Base-by-base conservation (phyloP, 768 basidiomycete species). In the Termitomyces titanicus region DNA sequence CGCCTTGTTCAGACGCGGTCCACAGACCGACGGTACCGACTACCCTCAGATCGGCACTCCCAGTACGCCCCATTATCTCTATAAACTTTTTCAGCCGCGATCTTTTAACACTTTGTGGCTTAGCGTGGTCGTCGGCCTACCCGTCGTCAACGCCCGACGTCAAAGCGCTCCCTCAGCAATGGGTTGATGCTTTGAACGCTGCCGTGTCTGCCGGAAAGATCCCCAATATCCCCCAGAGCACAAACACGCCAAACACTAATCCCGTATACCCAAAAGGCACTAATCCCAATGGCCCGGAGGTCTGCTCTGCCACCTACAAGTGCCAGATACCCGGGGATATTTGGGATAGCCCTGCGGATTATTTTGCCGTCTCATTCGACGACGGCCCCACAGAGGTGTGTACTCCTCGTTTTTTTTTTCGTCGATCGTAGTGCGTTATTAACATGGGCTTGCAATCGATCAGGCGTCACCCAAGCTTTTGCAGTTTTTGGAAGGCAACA, bases 251-350 rank as follows among this genome's bases (percentile, higher is more conserved):
- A 12, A 63, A 67, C 8, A 58, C 63, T 3, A 78, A 75, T 53
- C 79, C 79, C 1, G 67, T 69, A 1, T 83, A 83, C 62, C 80
- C 77, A 44, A 54, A 63, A 27, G 78, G 79, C 58, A 43, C 70
- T 58, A 73, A 79, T 58, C 76, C 75, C 27, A 72, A 59, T 42
- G 72, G 82, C 59, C 66, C 77, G 8, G 60, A 74, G 7, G 78
- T 96, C 57, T 96, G 93, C 72, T 92, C 92, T 2, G 78, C 86
- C 22, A 88, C 87, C 0, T 86, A 83, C 72, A 80, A 85, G 64
- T 94, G 91, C 68, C 64, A 66, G 43, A 77, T 74, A 39, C 60
- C 76, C 4, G 83, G 79, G 11, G 89, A 92, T 59, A 64, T 91
- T 47, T 88, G 86, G 83, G 83, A 94, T 57, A 89, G 87, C 0